Evolutionary conservation across 371 early-diverging fungal species (phyloP).

Genomic region (Smittium culicis): DNA sequence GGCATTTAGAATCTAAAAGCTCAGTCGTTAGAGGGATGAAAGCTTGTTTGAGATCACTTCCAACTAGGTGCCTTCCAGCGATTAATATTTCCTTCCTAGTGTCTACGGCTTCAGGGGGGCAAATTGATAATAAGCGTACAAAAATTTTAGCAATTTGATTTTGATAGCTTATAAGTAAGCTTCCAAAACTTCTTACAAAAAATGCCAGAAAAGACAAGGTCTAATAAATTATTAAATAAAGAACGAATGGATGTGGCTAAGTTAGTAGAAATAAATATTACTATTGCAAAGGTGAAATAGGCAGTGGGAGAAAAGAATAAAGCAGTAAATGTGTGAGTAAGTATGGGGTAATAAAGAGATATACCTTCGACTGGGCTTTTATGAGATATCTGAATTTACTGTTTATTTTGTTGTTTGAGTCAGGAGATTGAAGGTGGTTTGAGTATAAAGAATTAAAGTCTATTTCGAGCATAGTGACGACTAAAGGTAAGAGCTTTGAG

Average conservation of each 20-base stretch:
- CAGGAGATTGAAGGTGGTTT: background rate
- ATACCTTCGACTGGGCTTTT: constrained; percentile 33
- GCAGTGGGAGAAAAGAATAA: too few species aligned
- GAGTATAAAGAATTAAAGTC: constrained; percentile 11
- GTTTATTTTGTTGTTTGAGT: background rate
- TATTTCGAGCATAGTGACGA: constrained; percentile 42
- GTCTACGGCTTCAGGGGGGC: constrained; percentile 85
- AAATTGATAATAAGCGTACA: constrained; percentile 71
- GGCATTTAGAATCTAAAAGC: constrained; percentile 75
- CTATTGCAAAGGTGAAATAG: too few species aligned
- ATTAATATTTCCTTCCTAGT: constrained; percentile 91
- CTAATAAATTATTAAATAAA: too few species aligned
- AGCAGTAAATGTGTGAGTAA: too few species aligned
- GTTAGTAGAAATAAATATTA: too few species aligned
- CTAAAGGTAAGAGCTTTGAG: constrained; percentile 71
- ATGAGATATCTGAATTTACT: constrained; percentile 24
- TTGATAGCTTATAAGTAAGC: constrained; percentile 53
- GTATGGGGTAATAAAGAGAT: too few species aligned
- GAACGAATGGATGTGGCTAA: too few species aligned
- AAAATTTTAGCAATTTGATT: constrained; percentile 76
- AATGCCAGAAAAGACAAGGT: constrained; percentile 94
- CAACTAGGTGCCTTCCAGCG: constrained; percentile 86
- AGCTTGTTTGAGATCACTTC: constrained; percentile 71
- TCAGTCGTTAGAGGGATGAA: constrained; percentile 80
- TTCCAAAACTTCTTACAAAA: constrained; percentile 65